Evolutionary conservation across 768 basidiomycete genomes (phyloP), one percentile per base, ranked within the genome.

Genomic region (Boletus barrowsii): DNA sequence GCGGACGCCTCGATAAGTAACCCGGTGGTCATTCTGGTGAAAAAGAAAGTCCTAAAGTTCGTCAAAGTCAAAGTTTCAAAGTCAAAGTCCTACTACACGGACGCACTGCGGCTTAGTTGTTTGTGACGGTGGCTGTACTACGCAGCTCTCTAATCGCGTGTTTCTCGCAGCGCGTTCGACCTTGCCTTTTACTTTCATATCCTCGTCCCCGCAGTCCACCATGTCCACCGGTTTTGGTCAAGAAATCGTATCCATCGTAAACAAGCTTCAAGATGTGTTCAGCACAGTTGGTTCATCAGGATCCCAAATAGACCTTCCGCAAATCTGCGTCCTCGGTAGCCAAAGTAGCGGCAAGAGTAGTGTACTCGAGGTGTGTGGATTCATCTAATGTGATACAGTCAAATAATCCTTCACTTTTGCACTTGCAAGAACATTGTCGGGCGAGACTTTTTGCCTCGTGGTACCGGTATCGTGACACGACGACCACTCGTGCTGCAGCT

Each of bases 401-500:
- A 39, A 53, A 13, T 20, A 51, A 44, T 33, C 57, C 48, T 63
- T 59, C 53, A 8, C 43, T 52, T 44, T 46, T 47, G 26, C 40
- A 45, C 18, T 54, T 33, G 10, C 47, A 62, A 96, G 93, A 97
- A 98, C 75, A 94, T 98, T 61, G 95, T 98, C 51, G 97, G 97
- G 55, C 84, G 96, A 62, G 97, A 99, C 73, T 99, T 99, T 80
- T 71, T 99, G 68, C 97, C 97, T 73, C 90, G 97, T 79, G 97
- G 97, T 71, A 91, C 94, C 52, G 96, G 96, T 74, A 99, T 99
- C 67, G 96, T 99, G 73, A 98, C 96, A 47, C 84, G 96, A 68
- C 84, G 97, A 69, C 97, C 97, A 52, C 76, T 99, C 73, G 95
- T 96, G 71, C 64, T 99, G 20, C 97, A 98, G 86, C 83, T 99